Conservation (phyloP, 257 asterid species). For the Jacaranda mimosifolia region DNA sequence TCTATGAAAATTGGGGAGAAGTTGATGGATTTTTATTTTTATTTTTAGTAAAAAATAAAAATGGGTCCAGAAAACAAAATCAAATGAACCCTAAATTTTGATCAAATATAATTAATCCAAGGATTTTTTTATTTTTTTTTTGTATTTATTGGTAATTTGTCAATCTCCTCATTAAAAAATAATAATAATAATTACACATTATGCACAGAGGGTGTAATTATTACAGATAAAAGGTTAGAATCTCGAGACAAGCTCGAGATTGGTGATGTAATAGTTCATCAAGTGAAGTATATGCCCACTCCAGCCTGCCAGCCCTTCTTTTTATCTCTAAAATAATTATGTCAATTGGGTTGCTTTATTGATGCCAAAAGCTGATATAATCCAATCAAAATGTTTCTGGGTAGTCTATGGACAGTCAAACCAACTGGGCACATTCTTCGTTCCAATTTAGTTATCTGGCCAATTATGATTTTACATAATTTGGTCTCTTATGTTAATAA, state of each 20-base stretch:
- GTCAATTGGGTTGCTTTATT: constrained; percentile 23
- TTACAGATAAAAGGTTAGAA: constrained; percentile 39
- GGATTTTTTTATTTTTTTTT: no score
- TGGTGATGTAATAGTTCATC: constrained; percentile 48
- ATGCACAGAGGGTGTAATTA: no score
- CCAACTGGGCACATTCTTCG: neutral
- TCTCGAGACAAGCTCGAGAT: constrained; percentile 68
- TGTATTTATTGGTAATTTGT: no score
- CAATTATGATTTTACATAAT: neutral
- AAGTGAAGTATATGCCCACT: constrained; percentile 36
- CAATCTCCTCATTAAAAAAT: no score
- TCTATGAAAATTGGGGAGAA: no score
- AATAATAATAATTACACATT: no score
- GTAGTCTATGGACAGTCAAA: constrained; percentile 27
- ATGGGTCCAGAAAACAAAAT: no score
- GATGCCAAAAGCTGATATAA: constrained; percentile 23
- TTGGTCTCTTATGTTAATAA: no score
- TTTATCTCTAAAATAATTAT: neutral
- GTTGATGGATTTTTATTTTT: no score
- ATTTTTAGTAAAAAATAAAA: no score
- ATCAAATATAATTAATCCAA: no score
- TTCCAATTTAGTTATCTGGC: neutral
- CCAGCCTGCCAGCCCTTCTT: neutral
- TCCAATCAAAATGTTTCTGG: neutral
- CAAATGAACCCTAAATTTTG: no score